Conservation (phyloP, 2,329 filamentous ascomycete species). For the Botrytis deweyae region DNA sequence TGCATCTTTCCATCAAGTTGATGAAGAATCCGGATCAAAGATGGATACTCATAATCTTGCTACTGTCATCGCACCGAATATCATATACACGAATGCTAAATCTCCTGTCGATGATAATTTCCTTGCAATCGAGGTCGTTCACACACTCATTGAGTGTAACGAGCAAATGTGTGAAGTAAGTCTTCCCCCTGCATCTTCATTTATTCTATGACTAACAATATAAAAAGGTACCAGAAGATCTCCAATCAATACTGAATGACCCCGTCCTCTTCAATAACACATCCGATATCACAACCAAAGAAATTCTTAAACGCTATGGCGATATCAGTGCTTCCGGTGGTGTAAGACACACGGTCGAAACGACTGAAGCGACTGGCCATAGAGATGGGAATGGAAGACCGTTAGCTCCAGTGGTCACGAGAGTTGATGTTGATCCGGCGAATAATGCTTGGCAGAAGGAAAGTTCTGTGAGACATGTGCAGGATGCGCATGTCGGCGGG, state of each 20-base stretch:
- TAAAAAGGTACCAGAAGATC: slow-evolving; percentile 82
- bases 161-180: slow-evolving; percentile 96
- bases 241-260: slow-evolving; percentile 83
- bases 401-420: slow-evolving; percentile 55
- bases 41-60: slow-evolving; percentile 98
- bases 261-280: slow-evolving; percentile 75
- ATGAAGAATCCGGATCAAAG: slow-evolving; percentile 95
- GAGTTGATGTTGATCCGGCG: slow-evolving; percentile 85
- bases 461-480: slow-evolving; percentile 76
- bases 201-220: slow-evolving; percentile 32
- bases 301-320: slow-evolving; percentile 91
- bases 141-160: slow-evolving; percentile 86
- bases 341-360: slow-evolving; percentile 59
- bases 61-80: slow-evolving; percentile 95
- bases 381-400: slow-evolving; percentile 48
- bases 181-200: slow-evolving; percentile 8
- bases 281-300: slow-evolving; percentile 91
- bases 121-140: slow-evolving; percentile 87
- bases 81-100: slow-evolving; percentile 72
- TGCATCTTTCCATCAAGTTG: slow-evolving; percentile 93
- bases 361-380: slow-evolving; percentile 53
- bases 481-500: slow-evolving; percentile 50
- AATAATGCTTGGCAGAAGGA: slow-evolving; percentile 77
- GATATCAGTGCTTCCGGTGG: slow-evolving; percentile 60
- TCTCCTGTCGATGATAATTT: slow-evolving; percentile 82